These are phyloP conservation scores for Apiotrichum porosum DNA, from an alignment of 1,284 basidiomycete species.

Conservation along the genomic window DNA sequence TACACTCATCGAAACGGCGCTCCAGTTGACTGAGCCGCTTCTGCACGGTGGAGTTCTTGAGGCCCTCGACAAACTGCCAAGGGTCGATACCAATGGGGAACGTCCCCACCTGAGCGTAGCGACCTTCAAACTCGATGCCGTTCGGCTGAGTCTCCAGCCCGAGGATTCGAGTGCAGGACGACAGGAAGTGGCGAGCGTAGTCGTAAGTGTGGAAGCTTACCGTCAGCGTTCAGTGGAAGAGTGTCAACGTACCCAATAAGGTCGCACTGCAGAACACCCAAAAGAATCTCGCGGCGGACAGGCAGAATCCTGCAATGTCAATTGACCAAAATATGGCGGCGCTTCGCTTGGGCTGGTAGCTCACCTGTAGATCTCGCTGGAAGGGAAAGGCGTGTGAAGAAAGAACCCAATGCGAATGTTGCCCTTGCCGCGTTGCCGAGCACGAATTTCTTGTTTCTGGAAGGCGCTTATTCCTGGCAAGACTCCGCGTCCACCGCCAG, in stretches of 20 bases:
- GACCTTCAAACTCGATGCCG: conserved; percentile 91
- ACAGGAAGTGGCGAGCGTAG: conserved; percentile 98
- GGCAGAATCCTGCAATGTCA: conserved; percentile 70
- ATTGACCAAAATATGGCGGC: no score
- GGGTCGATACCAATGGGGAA: conserved; percentile 99
- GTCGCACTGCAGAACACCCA: conserved; percentile 93
- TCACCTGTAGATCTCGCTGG: conserved; percentile 93
- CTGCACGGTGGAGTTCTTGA: conserved; percentile 71
- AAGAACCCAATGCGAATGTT: conserved; percentile 93
- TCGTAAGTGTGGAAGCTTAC: conserved; percentile 92
- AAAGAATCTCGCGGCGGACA: conserved; percentile 90
- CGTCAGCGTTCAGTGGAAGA: background rate
- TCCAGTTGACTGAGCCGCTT: conserved; percentile 75
- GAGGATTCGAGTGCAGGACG: conserved; percentile 93
- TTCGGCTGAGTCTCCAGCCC: conserved; percentile 97
- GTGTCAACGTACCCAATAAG: conserved; percentile 62
- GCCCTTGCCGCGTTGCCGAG: conserved; percentile 45
- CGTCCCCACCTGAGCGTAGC: conserved; percentile 92
- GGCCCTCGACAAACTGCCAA: conserved; percentile 78
- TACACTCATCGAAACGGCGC: conserved; percentile 86
- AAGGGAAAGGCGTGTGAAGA: conserved; percentile 97
- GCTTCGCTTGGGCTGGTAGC: conserved; percentile 36
- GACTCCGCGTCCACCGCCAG: conserved; percentile 16
- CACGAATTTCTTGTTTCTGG: conserved; percentile 42
- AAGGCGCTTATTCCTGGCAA: conserved; percentile 34